Evolutionary conservation across 331 rosid species (phyloP).

Genomic region (Pyracantha coccinea): DNA sequence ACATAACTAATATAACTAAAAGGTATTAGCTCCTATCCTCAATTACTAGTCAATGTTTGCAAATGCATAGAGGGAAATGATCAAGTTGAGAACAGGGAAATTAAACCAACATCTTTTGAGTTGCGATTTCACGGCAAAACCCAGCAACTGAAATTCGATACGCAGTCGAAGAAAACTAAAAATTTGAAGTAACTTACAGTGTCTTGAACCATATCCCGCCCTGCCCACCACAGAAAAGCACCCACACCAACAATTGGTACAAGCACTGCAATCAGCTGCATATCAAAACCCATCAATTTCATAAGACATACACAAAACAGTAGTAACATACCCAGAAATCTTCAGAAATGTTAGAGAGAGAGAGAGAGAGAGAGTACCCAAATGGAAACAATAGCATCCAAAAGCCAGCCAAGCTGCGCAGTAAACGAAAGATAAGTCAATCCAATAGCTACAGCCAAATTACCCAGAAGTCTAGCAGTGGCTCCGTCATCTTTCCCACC

Average conservation of each 20-base stretch:
- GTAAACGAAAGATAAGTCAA: slow-evolving; percentile 85
- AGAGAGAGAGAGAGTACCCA: slow-evolving; percentile 45
- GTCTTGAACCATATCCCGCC: slow-evolving; percentile 88
- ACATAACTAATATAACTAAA: not conserved
- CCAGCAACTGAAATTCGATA: not conserved
- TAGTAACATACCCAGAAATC: not conserved
- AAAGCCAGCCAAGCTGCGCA: slow-evolving; percentile 93
- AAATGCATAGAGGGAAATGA: not conserved
- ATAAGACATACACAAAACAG: not conserved
- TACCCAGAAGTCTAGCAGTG: slow-evolving; percentile 62
- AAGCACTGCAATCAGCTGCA: slow-evolving; percentile 74
- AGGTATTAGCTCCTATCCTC: not conserved
- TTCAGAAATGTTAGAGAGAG: not conserved
- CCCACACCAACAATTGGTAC: slow-evolving; percentile 84
- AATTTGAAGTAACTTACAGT: slow-evolving; percentile 45
- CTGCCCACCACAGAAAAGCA: slow-evolving; percentile 97
- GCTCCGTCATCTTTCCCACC: slow-evolving; percentile 59
- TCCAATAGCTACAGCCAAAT: slow-evolving; percentile 82
- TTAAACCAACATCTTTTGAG: not conserved
- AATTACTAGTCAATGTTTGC: not conserved
- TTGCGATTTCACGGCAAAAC: not conserved
- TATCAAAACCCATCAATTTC: not conserved
- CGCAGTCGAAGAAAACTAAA: not conserved
- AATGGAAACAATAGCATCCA: slow-evolving; percentile 91
- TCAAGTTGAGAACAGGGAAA: not conserved